Evolutionary conservation across 2,329 filamentous ascomycete genomes (phyloP).

Genomic region (Pseudodiploospora longispora): DNA sequence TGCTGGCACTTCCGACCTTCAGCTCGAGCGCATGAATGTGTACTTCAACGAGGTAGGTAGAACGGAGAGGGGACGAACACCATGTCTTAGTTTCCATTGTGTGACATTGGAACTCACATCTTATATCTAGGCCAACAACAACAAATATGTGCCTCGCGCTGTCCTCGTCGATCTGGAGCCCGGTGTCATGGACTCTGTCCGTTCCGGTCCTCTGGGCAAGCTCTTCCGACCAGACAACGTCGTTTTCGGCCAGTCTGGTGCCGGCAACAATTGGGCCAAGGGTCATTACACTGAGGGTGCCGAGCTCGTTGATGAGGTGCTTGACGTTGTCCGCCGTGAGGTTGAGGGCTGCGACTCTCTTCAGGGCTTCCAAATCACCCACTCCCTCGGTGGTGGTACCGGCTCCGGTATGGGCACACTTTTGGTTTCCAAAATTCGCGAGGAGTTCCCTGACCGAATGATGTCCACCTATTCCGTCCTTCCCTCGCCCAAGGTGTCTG

Average conservation of each 20-base stretch:
- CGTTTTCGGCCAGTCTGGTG: slow-evolving; percentile 98
- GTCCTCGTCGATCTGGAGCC: slow-evolving; percentile 99
- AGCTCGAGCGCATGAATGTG: slow-evolving; percentile 99
- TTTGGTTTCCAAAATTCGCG: slow-evolving; percentile 99
- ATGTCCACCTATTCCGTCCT: slow-evolving; percentile 99
- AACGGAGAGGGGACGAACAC: neutral
- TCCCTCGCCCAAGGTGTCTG: slow-evolving; percentile 97
- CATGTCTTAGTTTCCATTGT: neutral
- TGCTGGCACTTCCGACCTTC: slow-evolving; percentile 96
- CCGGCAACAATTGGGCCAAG: slow-evolving; percentile 99
- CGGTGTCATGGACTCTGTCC: slow-evolving; percentile 99
- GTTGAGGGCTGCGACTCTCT: slow-evolving; percentile 99
- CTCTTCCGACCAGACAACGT: slow-evolving; percentile 99
- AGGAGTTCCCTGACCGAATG: slow-evolving; percentile 99
- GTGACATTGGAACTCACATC: neutral
- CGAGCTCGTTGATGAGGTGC: slow-evolving; percentile 94
- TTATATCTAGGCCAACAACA: slow-evolving; percentile 66
- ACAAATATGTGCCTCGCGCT: slow-evolving; percentile 99
- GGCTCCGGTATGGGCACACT: slow-evolving; percentile 99
- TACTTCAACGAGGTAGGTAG: slow-evolving; percentile 75
- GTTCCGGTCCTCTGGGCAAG: slow-evolving; percentile 94
- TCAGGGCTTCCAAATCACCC: slow-evolving; percentile 99
- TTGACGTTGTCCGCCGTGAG: slow-evolving; percentile 97
- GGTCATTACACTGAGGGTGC: slow-evolving; percentile 99
- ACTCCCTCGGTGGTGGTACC: slow-evolving; percentile 99